Conservation (phyloP, 768 basidiomycete genomes). For the Mycena metata region DNA sequence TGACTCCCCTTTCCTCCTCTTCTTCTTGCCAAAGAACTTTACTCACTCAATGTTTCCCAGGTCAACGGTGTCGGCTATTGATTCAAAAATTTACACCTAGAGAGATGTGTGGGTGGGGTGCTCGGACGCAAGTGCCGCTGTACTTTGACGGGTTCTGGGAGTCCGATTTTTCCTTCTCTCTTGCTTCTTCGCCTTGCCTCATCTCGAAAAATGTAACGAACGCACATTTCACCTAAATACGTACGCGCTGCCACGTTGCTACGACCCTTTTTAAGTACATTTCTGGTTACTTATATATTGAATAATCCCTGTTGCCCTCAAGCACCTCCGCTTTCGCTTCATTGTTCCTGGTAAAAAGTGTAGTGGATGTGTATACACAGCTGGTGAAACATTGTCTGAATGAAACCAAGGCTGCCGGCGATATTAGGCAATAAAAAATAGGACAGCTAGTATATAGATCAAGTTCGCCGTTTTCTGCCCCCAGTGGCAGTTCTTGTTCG, state of each 20-base stretch:
- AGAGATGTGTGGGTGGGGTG: slow-evolving; percentile 14
- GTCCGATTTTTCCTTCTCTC: not conserved
- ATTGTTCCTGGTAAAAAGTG: no score
- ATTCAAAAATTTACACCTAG: slow-evolving; percentile 30
- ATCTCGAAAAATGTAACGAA: slow-evolving; percentile 38
- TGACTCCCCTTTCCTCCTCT: not conserved
- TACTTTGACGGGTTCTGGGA: slow-evolving; percentile 16
- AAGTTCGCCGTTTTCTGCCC: slow-evolving; percentile 31
- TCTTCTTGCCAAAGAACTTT: not conserved
- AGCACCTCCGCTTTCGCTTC: no score
- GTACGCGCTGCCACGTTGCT: slow-evolving; percentile 15
- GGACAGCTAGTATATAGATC: not conserved
- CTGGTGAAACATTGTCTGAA: no score
- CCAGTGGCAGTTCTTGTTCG: slow-evolving; percentile 24
- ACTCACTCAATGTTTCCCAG: slow-evolving; percentile 31
- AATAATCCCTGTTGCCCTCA: no score
- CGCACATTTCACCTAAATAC: slow-evolving; percentile 28
- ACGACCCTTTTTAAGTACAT: not conserved
- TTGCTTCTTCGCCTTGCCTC: slow-evolving; percentile 16
- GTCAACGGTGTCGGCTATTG: slow-evolving; percentile 46
- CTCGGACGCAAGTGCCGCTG: slow-evolving; percentile 8
- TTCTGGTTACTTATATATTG: slow-evolving; percentile 28
- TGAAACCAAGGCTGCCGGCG: not conserved
- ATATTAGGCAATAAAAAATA: slow-evolving; percentile 20
- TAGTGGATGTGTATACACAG: no score